phyloP scores from a whole-genome alignment of 192 early-diverging fungal genomes.

The Podochytrium sp. region DNA sequence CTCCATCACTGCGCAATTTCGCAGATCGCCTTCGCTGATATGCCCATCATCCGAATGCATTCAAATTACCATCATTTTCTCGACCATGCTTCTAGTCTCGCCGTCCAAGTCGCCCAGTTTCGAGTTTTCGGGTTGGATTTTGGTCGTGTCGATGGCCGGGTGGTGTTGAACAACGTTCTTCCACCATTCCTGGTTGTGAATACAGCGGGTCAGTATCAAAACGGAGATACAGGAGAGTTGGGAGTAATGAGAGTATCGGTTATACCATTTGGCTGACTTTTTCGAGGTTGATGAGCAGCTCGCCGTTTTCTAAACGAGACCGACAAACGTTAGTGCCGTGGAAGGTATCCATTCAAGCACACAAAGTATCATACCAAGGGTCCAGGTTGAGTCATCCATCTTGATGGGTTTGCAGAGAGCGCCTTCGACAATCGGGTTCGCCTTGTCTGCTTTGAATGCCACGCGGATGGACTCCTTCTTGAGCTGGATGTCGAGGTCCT shows the following conservation, averaged over 20 bases:
- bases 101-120: conserved; percentile 85
- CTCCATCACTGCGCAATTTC: too few relatives aligned
- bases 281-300: conserved; percentile 80
- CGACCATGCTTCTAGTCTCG: conserved; percentile 89
- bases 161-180: conserved; percentile 77
- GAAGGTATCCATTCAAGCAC: neutral
- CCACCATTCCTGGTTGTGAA: conserved; percentile 83
- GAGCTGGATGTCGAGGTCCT: conserved; percentile 70
- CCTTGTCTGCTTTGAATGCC: conserved; percentile 67
- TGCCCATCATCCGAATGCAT: neutral
- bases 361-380: conserved; percentile 53
- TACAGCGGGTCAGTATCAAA: too few relatives aligned
- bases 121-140: conserved; percentile 89
- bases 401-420: conserved; percentile 70
- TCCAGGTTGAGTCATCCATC: conserved; percentile 83
- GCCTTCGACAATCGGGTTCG: conserved; percentile 74
- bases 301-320: conserved; percentile 55
- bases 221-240: too few relatives aligned
- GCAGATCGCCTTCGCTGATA: neutral
- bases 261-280: conserved; percentile 73
- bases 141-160: conserved; percentile 85
- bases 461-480: conserved; percentile 69
- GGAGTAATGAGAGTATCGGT: too few relatives aligned
- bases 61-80: conserved; percentile 87
- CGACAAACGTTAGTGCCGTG: neutral